Base-by-base conservation (phyloP, 495 filamentous ascomycete species). In the Daldinia decipiens region DNA sequence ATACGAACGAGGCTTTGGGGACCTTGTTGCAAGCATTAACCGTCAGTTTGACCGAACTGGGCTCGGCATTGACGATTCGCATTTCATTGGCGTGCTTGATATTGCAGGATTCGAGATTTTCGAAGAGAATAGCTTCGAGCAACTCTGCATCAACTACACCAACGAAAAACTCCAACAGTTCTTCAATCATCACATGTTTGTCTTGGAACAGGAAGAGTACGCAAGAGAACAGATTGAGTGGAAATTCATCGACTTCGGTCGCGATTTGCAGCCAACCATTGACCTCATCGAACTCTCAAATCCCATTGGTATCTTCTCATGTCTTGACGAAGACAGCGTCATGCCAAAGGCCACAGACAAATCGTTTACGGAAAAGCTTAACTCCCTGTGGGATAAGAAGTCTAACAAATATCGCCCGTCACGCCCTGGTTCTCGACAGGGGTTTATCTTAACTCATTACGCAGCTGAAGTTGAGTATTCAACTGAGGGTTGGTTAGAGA, bases 101-200 rank as follows among this genome's bases (percentile, higher is more conserved):
- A 98, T 99, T 82, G 96, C 96, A 62, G 96, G 96, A 38, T 99
- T 99, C 76, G 96, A 99, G 70, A 99, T 99, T 58, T 99, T 99
- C 74, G 92, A 99, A 71, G 87, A 93, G 66, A 99, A 99, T 78
- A 97, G 94, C 82, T 99, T 99, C 72, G 96, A 99, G 79, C 96
- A 99, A 77, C 87, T 99, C 5, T 98, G 96, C 82, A 99, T 99
- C 83, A 99, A 99, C 77, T 99, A 98, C 81, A 98, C 96, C 63
- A 99, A 99, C 78, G 96, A 99, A 78, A 99, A 98, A 79, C 88
- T 99, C 5, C 96, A 99, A 77, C 96, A 99, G 71, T 99, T 98
- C 78, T 99, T 99, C 86, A 99, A 99, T 67, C 96, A 99, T 72
- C 96, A 99, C 82, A 99, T 99, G 96, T 99, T 99, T 78, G 96